Base-by-base conservation (phyloP, 352 stramenopile species). In the Globisporangium acanthophoron region DNA sequence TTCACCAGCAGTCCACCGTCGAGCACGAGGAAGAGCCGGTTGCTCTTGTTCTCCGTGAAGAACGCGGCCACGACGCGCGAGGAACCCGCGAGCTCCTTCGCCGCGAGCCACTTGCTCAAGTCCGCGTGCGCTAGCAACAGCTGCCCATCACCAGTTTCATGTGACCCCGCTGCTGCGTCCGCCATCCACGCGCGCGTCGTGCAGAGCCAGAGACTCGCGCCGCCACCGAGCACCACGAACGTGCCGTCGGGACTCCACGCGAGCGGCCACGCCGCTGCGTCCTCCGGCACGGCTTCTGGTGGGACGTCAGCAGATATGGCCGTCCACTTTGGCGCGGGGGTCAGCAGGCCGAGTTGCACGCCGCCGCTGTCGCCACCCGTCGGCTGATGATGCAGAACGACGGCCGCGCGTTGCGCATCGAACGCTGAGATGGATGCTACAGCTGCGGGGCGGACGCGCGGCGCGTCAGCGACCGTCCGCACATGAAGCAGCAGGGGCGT, bases 191-290 rank as follows among this genome's bases (percentile, higher is more conserved):
- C 51, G 37, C 67, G 51, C 16, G 66, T 60, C 0, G 75, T 66
- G 48, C 74, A 69, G 21, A 92, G 40, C 78, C 76, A 90, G 29
- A 92, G 7, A 41, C 13, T 43, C 24, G 46, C n/a, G 18, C 56
- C 54, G 12, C 79, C 79, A 18, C 62, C 62, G 13, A 90, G 47
- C 39, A 87, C 61, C 29, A 92, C 58, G 56, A 83, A 73, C 9
- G 71, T 64, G 7, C 62, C 67, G 55, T 90, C 74, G 16, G 72
- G 62, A 64, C 78, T 92, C 81, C 76, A 86, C n/a, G 45, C 57
- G 0, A 86, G 55, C 37, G 57, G 55, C 74, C 73, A 84, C 21
- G 12, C 2, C 9, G 9, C 43, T 0, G 5, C 5, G 16, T 18
- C 8, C 18, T n/a, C 24, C 1, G 20, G 27, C 47, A 56, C 44